Conservation (phyloP, 306 rosid genomes). For the Malus sieversii region DNA sequence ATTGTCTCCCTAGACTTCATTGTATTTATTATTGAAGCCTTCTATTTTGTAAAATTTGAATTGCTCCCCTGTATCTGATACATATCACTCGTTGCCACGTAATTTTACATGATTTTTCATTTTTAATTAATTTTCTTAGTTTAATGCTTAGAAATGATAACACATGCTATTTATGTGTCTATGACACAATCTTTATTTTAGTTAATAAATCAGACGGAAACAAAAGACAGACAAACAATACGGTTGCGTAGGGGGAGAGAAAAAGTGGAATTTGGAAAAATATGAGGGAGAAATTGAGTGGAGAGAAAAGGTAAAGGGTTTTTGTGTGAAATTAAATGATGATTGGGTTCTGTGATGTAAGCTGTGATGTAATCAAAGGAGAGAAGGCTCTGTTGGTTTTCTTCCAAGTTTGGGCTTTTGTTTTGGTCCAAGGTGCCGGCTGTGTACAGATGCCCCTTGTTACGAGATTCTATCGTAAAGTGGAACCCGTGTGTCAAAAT, state of each 20-base stretch:
- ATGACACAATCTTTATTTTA: too few species aligned
- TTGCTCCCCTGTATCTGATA: not conserved
- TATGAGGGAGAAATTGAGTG: too few species aligned
- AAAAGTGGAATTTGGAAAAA: not conserved
- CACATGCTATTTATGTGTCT: too few species aligned
- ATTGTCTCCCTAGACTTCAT: not conserved
- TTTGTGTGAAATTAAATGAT: not conserved
- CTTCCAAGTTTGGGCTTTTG: not conserved
- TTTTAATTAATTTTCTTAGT: too few species aligned
- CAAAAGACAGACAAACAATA: too few species aligned
- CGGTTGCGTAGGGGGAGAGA: too few species aligned
- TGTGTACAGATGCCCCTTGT: accelerated
- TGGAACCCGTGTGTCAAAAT: too few species aligned
- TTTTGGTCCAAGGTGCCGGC: not conserved
- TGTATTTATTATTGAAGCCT: not conserved
- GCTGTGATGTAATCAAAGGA: not conserved
- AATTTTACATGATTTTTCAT: not conserved
- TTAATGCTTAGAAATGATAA: too few species aligned
- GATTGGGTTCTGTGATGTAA: not conserved
- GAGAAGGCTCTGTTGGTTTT: not conserved
- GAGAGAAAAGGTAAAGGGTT: not conserved
- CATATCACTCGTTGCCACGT: too few species aligned
- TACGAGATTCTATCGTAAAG: too few species aligned
- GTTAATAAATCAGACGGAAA: too few species aligned
- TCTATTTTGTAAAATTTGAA: not conserved